phyloP scores from a whole-genome alignment of 2,329 filamentous ascomycete species.

The Calonectria multiphialidica region DNA sequence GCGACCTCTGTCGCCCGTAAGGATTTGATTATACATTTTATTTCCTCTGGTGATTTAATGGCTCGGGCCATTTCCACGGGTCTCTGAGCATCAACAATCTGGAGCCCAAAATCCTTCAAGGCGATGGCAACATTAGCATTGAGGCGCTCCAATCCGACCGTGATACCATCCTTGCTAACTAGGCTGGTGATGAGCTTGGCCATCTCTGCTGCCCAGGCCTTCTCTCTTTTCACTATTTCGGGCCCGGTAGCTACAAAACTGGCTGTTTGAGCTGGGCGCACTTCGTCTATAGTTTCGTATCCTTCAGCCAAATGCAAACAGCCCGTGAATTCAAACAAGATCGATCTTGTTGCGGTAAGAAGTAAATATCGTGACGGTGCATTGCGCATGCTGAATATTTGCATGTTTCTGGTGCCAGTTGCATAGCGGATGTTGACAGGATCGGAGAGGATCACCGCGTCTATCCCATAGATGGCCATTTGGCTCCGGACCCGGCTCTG shows the following conservation, averaged over 20 bases:
- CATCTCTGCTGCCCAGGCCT: not conserved
- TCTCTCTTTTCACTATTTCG: not conserved
- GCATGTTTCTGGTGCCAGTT: not conserved
- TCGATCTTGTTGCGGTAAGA: not conserved
- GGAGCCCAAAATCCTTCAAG: not conserved
- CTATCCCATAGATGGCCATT: not conserved
- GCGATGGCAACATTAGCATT: not conserved
- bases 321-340: not conserved
- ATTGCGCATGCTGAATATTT: not conserved
- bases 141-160: not conserved
- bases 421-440: not conserved
- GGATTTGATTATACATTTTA: not conserved
- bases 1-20: not conserved
- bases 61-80: not conserved
- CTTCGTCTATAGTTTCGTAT: not conserved
- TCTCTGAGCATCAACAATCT: not conserved
- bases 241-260: not conserved
- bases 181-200: not conserved
- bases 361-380: not conserved
- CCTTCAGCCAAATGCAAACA: not conserved
- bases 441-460: not conserved
- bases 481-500: not conserved
- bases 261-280: not conserved
- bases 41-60: not conserved
- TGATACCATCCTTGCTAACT: not conserved